A percentile compares a stretch with the other conserved stretches of the same genome.
These are phyloP conservation scores for California macrophylla DNA, from an alignment of 441 rosid species.

Conservation along the genomic window DNA sequence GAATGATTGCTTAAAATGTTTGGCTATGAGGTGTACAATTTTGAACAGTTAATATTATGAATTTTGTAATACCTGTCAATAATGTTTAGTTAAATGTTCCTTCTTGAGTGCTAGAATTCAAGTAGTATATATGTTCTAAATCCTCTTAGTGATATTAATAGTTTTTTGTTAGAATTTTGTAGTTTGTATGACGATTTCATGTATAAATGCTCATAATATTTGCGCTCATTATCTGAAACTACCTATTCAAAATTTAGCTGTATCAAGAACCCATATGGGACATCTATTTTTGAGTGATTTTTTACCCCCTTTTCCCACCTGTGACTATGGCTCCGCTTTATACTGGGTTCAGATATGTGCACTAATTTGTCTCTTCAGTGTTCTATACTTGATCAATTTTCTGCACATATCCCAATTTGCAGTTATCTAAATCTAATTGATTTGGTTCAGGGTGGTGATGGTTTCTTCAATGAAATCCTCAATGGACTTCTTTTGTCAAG, in stretches of 20 bases:
- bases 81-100: no score
- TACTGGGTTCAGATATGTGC: background rate
- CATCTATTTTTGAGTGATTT: background rate
- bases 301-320: background rate
- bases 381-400: background rate
- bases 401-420: background rate
- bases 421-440: constrained; percentile 12
- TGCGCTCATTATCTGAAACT: background rate
- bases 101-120: no score
- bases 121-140: no score
- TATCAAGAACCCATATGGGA: background rate
- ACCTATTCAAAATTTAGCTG: background rate
- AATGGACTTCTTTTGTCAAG: constrained; percentile 77
- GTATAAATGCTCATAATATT: background rate
- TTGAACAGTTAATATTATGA: background rate
- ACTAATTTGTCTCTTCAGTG: background rate
- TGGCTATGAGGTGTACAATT: constrained; percentile 1
- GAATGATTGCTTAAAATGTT: background rate
- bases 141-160: no score
- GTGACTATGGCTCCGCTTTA: background rate
- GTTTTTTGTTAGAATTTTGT: no score
- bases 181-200: background rate
- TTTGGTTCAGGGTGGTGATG: constrained; percentile 79
- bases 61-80: no score
- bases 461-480: constrained; percentile 85